Evolutionary conservation across 768 basidiomycete species (phyloP), one percentile per base, ranked within the genome.

Genomic region (Lactifluus piperatus): DNA sequence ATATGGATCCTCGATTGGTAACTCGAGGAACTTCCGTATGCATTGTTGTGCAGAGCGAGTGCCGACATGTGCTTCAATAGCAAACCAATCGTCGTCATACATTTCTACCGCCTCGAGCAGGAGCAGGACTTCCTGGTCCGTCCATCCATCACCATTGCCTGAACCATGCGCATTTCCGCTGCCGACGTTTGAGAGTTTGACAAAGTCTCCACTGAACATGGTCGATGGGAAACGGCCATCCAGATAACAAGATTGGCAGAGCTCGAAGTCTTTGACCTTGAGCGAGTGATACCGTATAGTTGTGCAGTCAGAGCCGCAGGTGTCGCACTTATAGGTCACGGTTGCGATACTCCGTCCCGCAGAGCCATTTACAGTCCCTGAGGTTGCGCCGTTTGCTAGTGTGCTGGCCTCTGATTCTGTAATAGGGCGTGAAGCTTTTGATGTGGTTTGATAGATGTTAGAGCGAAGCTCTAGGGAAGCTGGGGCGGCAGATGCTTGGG

Each of bases 201-300:
- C 90, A 72, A 99, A 99, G 74, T 97, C 95, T 13, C 95, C 95
- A 43, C 88, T 90, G 75, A 92, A 97, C 88, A 98, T 92, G 30
- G 83, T 85, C 0, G 90, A 90, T 0, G 97, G 94, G 79, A 99
- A 99, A 47, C 97, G 90, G 2, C 95, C 97, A 60, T 94, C 91
- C 60, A 94, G 84, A 72, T 97, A 99, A 73, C 95, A 98, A 1
- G 91, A 79, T 0, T 86, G 80, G 66, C 95, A 99, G 44, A 98
- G 81, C 62, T 91, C 88, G 70, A 93, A 85, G 66, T 92, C 87
- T 67, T 92, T 92, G 67, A 88, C 86, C 71, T 97, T 95, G 62
- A 98, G 79, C 2, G 86, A 92, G 72, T 95, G 91, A 71, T 98
- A 99, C 29, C 94, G 86, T 20, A 87, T 75, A 1, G 81, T 71